These are phyloP conservation scores for Cryptococcus sp. DNA, from an alignment of 1,284 basidiomycete species.

Conservation along the genomic window DNA sequence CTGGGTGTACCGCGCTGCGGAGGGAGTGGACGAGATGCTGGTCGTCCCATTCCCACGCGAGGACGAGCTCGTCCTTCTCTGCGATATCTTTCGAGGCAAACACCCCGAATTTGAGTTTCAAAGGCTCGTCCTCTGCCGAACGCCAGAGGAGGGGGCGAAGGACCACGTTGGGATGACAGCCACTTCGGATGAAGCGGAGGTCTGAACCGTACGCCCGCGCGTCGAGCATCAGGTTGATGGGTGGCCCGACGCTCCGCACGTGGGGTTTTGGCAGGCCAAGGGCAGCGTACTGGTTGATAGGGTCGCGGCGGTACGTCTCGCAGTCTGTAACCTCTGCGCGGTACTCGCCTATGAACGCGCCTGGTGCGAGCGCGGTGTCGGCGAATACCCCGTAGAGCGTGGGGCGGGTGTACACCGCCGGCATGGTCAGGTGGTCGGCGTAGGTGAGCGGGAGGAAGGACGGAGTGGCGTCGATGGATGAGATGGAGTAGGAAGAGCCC, in stretches of 20 bases:
- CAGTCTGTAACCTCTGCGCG: constrained; percentile 43
- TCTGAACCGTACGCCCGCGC: constrained; percentile 72
- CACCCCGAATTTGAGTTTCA: constrained; percentile 69
- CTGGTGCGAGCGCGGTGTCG: constrained; percentile 24
- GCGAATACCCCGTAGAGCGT: constrained; percentile 46
- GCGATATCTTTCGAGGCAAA: constrained; percentile 76
- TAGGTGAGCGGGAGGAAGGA: constrained; percentile 44
- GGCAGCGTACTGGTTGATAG: constrained; percentile 56
- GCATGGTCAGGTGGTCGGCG: constrained; percentile 23
- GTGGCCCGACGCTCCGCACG: constrained; percentile 76
- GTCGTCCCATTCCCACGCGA: constrained; percentile 98
- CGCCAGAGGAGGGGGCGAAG: constrained; percentile 66
- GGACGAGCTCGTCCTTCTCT: constrained; percentile 78
- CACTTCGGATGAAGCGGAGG: constrained; percentile 71
- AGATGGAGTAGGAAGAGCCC: constrained; percentile 24
- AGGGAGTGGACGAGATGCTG: constrained; percentile 79
- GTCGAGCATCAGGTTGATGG: constrained; percentile 77
- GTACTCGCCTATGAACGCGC: constrained; percentile 46
- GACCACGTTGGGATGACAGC: constrained; percentile 87
- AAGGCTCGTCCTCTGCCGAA: constrained; percentile 18
- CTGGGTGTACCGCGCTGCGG: constrained; percentile 22
- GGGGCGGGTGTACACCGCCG: constrained; percentile 39
- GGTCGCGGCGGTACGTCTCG: constrained; percentile 48
- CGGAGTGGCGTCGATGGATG: constrained; percentile 30
- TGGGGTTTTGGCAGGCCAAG: constrained; percentile 59